Conservation (phyloP, 225 moss, liverwort and hornwort species). For the Pseudoscleropodium purum region DNA sequence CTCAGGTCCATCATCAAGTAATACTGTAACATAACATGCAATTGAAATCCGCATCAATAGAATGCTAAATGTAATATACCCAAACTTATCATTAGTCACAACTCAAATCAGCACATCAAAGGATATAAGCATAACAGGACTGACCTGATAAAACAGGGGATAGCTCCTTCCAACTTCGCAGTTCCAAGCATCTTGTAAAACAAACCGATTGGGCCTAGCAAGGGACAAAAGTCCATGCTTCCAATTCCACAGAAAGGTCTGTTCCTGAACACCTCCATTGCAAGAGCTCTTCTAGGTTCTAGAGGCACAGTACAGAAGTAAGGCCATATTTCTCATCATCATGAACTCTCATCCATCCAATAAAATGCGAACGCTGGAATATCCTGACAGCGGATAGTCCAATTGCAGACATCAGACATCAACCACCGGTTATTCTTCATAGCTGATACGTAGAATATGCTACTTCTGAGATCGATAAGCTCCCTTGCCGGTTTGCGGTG, state of each 20-base stretch:
- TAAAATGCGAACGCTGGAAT: neutral
- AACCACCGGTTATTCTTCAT: neutral
- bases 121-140: neutral
- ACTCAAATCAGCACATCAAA: neutral
- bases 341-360: neutral
- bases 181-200: conserved; percentile 9
- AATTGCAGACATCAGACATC: neutral
- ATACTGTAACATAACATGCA: neutral
- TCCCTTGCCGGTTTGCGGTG: conserved; percentile 25
- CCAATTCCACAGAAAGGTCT: conserved; percentile 3
- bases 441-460: neutral
- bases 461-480: conserved; percentile 27
- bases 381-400: neutral
- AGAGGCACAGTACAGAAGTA: conserved; percentile 1
- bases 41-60: neutral
- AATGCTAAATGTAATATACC: neutral
- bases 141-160: conserved; percentile 13
- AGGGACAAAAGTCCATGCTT: conserved; percentile 10
- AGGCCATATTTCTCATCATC: neutral
- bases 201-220: neutral
- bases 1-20: neutral
- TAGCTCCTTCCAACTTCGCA: conserved; percentile 7
- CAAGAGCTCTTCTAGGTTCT: neutral
- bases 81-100: neutral
- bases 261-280: neutral